Percentiles rank a stretch among this genome's conserved stretches.
These are phyloP conservation scores for Apophysomyces elegans DNA, from an alignment of 371 early-diverging fungal species.

Conservation along the genomic window DNA sequence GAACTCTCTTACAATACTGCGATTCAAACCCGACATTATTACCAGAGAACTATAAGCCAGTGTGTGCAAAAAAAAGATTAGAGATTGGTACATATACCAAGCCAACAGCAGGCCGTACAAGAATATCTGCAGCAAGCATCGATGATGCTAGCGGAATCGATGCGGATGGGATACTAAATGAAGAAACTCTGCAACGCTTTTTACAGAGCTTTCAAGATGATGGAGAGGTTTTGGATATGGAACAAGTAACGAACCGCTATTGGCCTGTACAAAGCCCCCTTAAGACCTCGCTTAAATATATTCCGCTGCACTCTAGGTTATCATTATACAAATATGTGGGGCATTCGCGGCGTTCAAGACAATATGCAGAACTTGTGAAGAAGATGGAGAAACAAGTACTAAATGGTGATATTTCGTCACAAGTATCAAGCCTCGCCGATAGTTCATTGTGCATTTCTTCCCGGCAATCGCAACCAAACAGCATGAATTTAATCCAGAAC, in stretches of 20 bases:
- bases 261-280: conserved; percentile 24
- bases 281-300: conserved; percentile 17
- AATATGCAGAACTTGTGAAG: conserved; percentile 22
- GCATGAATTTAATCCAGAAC: no score
- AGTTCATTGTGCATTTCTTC: background rate
- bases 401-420: conserved; percentile 16
- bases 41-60: conserved; percentile 53
- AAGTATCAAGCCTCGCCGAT: background rate
- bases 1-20: conserved; percentile 24
- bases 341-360: conserved; percentile 32
- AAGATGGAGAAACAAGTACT: conserved; percentile 45
- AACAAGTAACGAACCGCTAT: conserved; percentile 18
- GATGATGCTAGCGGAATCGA: conserved; percentile 5
- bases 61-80: conserved; percentile 33
- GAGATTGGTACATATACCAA: conserved; percentile 31
- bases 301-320: conserved; percentile 23
- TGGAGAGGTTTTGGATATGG: conserved; percentile 12
- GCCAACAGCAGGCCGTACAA: conserved; percentile 1
- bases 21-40: conserved; percentile 44
- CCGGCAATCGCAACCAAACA: background rate
- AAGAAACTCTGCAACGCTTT: conserved; percentile 14
- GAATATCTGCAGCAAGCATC: background rate
- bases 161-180: conserved; percentile 25
- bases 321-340: conserved; percentile 20
- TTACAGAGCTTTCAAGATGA: conserved; percentile 9